Evolutionary conservation across 495 filamentous ascomycete genomes (phyloP), one percentile per base, ranked within the genome.

Genomic region (Tuber calosporum): DNA sequence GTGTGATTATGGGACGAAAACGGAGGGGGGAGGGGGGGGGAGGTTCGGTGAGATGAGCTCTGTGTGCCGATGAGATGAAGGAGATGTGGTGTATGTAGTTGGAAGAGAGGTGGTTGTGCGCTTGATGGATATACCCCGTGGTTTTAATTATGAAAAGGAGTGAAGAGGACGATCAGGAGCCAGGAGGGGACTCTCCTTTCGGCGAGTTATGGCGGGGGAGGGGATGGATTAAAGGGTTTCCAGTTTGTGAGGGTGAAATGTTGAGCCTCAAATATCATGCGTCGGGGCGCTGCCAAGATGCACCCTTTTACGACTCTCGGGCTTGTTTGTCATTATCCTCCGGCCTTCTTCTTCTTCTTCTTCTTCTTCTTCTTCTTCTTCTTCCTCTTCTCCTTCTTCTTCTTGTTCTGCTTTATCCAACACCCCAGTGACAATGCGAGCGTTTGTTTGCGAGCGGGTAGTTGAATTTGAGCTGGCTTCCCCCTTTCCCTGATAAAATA

Each of bases 241-340:
- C 71, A 70, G 75, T 75, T 77, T 77, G 75, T 71, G 75, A 70
- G 76, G 76, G 69, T 75, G 69, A 75, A 71, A 70, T 67, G 70
- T 78, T 78, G 76, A 78, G 76, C 76, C 76, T 78, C 76, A 78
- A 71, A 68, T 68, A 48, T 78, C 75, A 75, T 73, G 70, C 36
- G 67, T 78, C 75, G 77, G 70, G 76, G 75, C 77, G 58, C 74
- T 68, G 76, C 76, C 76, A 62, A 62, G 53, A 62, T 62, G 53
- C 53, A 62, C 53, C 53, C 76, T 73, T 66, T 73, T 78, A 77
- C 76, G 73, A 77, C 70, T 66, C 74, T 77, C 66, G 41, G 75
- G 67, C 74, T 77, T 53, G 69, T 78, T 75, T 78, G 75, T 78
- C 76, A 78, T 77, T 77, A 77, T 77, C 76, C 75, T 73, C 76